phyloP scores from a whole-genome alignment of 1,284 basidiomycete genomes.

The Ceratobasidium sp. region DNA sequence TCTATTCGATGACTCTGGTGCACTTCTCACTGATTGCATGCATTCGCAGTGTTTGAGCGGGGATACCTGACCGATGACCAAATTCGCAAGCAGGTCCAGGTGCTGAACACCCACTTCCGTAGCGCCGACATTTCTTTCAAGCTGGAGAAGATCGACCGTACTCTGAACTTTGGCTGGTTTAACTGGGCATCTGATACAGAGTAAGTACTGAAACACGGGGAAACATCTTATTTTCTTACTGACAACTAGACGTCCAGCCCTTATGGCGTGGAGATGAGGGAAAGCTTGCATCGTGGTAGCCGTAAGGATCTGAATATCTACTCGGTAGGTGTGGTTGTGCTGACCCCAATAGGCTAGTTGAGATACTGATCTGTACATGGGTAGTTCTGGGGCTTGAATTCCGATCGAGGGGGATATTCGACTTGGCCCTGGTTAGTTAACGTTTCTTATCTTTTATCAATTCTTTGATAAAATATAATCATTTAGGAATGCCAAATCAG shows the following conservation, averaged over 20 bases:
- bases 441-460: too few relatives aligned
- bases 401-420: not conserved
- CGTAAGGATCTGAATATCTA: slow-evolving; percentile 8
- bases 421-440: slow-evolving; percentile 5
- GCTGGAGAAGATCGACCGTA: not conserved
- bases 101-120: not conserved
- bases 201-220: too few relatives aligned
- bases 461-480: not conserved
- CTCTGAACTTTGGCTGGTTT: not conserved
- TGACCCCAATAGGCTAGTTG: too few relatives aligned
- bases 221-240: too few relatives aligned
- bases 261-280: not conserved
- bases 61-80: not conserved
- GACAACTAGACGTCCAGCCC: too few relatives aligned
- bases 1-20: too few relatives aligned
- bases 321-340: not conserved
- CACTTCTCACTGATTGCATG: too few relatives aligned
- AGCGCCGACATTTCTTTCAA: not conserved
- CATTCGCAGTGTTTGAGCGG: not conserved
- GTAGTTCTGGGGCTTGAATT: not conserved
- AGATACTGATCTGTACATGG: too few relatives aligned
- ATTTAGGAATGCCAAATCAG: not conserved
- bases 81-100: not conserved
- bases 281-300: not conserved
- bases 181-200: too few relatives aligned